phyloP scores from a whole-genome alignment of 2,329 filamentous ascomycete genomes.

The Meredithiella fracta region DNA sequence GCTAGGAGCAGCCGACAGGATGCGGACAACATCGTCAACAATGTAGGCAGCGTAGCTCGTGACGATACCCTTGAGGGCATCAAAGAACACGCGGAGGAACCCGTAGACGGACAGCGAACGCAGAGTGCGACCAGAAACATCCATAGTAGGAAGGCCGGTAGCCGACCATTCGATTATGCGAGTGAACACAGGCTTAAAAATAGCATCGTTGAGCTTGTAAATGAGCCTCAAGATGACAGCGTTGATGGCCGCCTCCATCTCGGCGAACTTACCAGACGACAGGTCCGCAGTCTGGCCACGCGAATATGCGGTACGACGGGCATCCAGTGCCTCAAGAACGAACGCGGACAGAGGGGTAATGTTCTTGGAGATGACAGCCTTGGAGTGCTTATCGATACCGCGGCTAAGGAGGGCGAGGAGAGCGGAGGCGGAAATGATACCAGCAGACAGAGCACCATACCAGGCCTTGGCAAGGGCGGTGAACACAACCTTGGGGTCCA shows the following conservation, averaged over 20 bases:
- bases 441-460: conserved; percentile 42
- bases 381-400: conserved; percentile 61
- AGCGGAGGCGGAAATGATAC: conserved; percentile 49
- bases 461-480: conserved; percentile 57
- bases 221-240: conserved; percentile 73
- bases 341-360: conserved; percentile 50
- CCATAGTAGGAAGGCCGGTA: conserved; percentile 40
- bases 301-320: conserved; percentile 40
- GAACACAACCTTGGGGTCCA: conserved; percentile 64
- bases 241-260: conserved; percentile 49
- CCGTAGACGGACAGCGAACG: conserved; percentile 64
- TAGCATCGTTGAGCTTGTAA: conserved; percentile 87
- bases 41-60: conserved; percentile 82
- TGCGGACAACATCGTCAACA: conserved; percentile 53
- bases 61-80: conserved; percentile 79
- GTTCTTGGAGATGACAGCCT: conserved; percentile 63
- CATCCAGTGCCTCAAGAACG: conserved; percentile 43
- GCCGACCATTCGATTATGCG: conserved; percentile 70
- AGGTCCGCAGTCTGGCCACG: conserved; percentile 30
- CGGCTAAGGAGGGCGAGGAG: conserved; percentile 52
- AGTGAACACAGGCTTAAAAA: conserved; percentile 82
- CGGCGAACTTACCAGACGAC: conserved; percentile 32
- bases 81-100: conserved; percentile 67
- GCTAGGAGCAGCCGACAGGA: conserved; percentile 33
- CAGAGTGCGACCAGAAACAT: conserved; percentile 38